These are phyloP conservation scores for Cylindrodendrum hubeiense DNA, from an alignment of 2,329 filamentous ascomycete species.

Conservation along the genomic window DNA sequence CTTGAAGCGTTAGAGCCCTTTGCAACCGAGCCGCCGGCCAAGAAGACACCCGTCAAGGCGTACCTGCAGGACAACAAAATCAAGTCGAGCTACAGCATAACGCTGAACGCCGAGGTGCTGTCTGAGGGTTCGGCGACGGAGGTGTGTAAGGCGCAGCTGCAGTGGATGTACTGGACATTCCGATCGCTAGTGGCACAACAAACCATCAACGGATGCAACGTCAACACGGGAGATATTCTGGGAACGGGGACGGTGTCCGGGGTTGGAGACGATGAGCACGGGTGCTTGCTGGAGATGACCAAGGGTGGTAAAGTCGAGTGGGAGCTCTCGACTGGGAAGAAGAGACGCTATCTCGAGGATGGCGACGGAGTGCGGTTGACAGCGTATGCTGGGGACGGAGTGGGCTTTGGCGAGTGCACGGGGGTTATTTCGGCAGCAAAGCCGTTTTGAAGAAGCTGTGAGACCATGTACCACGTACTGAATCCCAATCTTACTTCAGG, in stretches of 20 bases:
- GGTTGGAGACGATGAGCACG: conserved; percentile 47
- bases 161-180: conserved; percentile 53
- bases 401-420: conserved; percentile 54
- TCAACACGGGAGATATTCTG: conserved; percentile 55
- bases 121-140: conserved; percentile 22
- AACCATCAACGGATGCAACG: conserved; percentile 45
- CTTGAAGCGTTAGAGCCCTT: conserved; percentile 72
- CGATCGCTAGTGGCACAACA: conserved; percentile 41
- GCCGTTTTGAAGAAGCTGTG: background rate
- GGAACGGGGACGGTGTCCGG: conserved; percentile 58
- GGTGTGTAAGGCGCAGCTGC: conserved; percentile 4
- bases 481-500: no score
- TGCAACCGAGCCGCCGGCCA: conserved; percentile 46
- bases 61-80: conserved; percentile 50
- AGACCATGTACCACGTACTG: no score
- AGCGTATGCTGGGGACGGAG: conserved; percentile 56
- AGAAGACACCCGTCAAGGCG: background rate
- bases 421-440: conserved; percentile 35
- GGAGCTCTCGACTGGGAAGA: conserved; percentile 44
- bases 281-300: conserved; percentile 56
- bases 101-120: conserved; percentile 45
- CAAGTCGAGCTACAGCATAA: conserved; percentile 51
- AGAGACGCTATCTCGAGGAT: conserved; percentile 53
- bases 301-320: conserved; percentile 50
- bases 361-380: conserved; percentile 54